These are phyloP conservation scores for Trichophyton benhamiae DNA, from an alignment of 2,329 filamentous ascomycete species.

Conservation along the genomic window DNA sequence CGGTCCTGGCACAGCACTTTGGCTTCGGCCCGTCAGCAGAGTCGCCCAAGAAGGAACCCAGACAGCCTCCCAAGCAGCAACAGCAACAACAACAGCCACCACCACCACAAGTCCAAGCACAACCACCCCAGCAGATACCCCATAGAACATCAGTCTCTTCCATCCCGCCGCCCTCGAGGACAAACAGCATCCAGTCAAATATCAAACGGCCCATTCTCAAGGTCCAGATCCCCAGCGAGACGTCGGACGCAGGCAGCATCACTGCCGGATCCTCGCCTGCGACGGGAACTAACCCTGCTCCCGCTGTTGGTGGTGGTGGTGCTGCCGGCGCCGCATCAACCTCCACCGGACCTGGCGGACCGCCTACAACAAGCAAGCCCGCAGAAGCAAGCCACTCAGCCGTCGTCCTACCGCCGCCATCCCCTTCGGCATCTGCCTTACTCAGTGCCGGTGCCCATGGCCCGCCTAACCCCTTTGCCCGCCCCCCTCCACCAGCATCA, in stretches of 20 bases:
- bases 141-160: conserved; percentile 46
- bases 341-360: background rate
- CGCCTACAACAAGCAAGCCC: conserved; percentile 42
- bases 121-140: conserved; percentile 31
- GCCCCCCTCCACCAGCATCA: conserved; percentile 55
- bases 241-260: conserved; percentile 61
- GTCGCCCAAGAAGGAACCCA: conserved; percentile 17
- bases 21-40: conserved; percentile 50
- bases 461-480: conserved; percentile 88
- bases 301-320: conserved; percentile 27
- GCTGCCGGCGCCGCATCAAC: too few relatives aligned
- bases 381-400: conserved; percentile 45
- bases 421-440: conserved; percentile 72
- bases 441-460: conserved; percentile 84
- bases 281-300: conserved; percentile 11
- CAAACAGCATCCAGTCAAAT: conserved; percentile 59
- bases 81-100: background rate
- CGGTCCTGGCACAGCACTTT: conserved; percentile 74
- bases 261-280: conserved; percentile 54
- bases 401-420: conserved; percentile 82
- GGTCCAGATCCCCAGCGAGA: conserved; percentile 88
- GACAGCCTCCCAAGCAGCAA: conserved; percentile 33
- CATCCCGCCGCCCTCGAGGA: conserved; percentile 58
- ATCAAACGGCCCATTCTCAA: conserved; percentile 71
- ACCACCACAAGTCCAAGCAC: too few relatives aligned